Evolutionary conservation across 2,329 filamentous ascomycete species (phyloP), one percentile per base, ranked within the genome.

Genomic region (Penicillium sp.): DNA sequence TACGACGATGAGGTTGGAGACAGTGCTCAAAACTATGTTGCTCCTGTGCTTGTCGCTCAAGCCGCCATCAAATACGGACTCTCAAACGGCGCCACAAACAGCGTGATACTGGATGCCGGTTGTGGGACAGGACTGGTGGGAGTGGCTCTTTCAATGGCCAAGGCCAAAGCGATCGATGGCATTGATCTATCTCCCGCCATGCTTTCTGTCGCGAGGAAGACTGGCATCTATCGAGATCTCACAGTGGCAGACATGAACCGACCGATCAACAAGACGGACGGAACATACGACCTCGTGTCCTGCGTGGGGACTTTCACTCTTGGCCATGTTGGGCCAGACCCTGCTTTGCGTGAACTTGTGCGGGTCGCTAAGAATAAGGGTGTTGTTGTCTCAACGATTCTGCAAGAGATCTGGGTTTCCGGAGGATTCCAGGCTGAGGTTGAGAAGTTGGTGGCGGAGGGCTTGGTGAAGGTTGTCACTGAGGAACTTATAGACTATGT

Each of bases 301-400:
- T 85, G 83, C 70, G 77, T 80, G 25, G 83, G 83, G 27, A 84
- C 82, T 3, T 78, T 85, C 59, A 85, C 83, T 0, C 75, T 79
- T 53, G 81, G 81, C 12, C 82, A 85, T 60, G 78, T 85, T 36
- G 83, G 82, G 1, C 81, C 83, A 0, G 68, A 72, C 43, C 68
- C 68, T 15, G 79, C 79, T 3, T 63, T 85, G 41, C 67, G 73
- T 23, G 82, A 85, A 64, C 79, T 85, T 49, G 72, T 82, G 25
- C 72, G 83, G 10, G 66, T 85, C 4, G 72, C 78, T 31, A 81
- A 79, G 69, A 72, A 63, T 12, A 74, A 73, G 5, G 83, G 82
- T 0, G 64, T 82, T 36, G 67, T 84, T 25, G 78, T 82, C 35
- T 80, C 80, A 2, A 84, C 82, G 1, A 74, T 85, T 5, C 69